Evolutionary conservation across 2,329 filamentous ascomycete species (phyloP), one percentile per base, ranked within the genome.

Genomic region (Aspergillus sp.): DNA sequence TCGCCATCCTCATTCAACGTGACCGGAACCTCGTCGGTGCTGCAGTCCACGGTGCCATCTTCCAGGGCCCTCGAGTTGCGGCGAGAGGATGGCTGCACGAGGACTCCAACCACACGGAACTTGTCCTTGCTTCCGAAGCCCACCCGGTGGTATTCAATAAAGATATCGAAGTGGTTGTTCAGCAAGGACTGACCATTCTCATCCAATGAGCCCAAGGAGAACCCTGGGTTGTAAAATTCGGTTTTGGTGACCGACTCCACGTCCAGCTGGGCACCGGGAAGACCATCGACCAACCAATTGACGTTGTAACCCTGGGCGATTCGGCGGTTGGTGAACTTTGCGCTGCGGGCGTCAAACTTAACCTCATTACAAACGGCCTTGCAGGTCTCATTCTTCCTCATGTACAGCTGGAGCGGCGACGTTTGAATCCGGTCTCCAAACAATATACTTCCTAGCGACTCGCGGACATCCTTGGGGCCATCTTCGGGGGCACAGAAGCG

Each of bases 401-500:
- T 96, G 60, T 84, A 82, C 55, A 97, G 78, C 67, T 96, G 85
- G 67, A 95, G 96, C 0, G 93, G 90, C 33, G 93, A 97, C n/a
- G 90, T 95, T 76, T 90, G 90, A 76, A 99, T 99, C 51, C 94
- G 85, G 75, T 99, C 94, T 61, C 94, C 94, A 64, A 99, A 99
- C 47, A 99, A 75, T 68, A 99, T 99, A 78, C 93, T 96, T 20
- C 94, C 94, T 58, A 99, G 74, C 59, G 89, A 94, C 75, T 96
- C 94, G 38, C 89, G 86, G 19, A 95, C 84, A 76, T 88, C 82
- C 69, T 92, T 73, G 8, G 91, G 86, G 2, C 90, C 90, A 55
- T 80, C 85, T 51, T 88, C 76, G 2, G 93, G 94, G 62, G 82
- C 76, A 73, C 94, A 99, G 78, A 96, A 96, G 67, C 89, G 85